Evolutionary conservation across 768 basidiomycete genomes (phyloP).

Genomic region (Thelephora aurantiotincta): DNA sequence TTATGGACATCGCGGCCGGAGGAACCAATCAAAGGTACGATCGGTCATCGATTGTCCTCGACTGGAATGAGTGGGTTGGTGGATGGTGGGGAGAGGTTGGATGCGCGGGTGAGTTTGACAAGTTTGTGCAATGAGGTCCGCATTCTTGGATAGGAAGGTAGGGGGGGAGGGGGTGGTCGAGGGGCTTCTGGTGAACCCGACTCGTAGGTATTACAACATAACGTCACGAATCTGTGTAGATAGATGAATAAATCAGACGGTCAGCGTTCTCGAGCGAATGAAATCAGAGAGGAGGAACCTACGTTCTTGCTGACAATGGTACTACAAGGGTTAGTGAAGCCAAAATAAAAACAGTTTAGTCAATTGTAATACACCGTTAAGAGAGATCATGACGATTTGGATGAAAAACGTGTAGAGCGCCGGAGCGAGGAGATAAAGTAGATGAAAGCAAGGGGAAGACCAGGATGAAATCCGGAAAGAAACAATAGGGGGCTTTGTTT

Average conservation of each 20-base stretch:
- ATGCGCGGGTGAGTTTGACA: no score
- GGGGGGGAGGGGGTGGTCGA: no score
- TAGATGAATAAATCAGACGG: slow-evolving; percentile 1
- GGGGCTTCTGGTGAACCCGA: no score
- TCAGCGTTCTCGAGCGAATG: slow-evolving; percentile 3
- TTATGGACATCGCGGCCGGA: no score
- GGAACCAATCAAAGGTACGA: no score
- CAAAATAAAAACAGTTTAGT: slow-evolving; percentile 2
- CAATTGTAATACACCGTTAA: slow-evolving; percentile 8
- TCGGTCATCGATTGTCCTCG: no score
- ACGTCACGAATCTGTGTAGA: slow-evolving; percentile 33
- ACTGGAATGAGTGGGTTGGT: no score
- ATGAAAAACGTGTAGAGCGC: slow-evolving; percentile 7
- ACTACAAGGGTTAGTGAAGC: slow-evolving; percentile 19
- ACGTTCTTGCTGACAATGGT: slow-evolving; percentile 60
- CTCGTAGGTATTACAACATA: slow-evolving; percentile 24
- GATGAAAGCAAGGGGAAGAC: slow-evolving; percentile 3
- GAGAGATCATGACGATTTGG: slow-evolving; percentile 10
- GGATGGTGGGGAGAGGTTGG: no score
- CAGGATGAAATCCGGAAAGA: background rate
- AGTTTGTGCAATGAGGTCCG: no score
- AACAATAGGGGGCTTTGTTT: slow-evolving; percentile 3
- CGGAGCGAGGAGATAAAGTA: slow-evolving; percentile 7
- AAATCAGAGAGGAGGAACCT: slow-evolving; percentile 20
- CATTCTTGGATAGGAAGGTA: no score